These are phyloP conservation scores for Oryza punctata DNA, from an alignment of 176 grass and related monocot genomes.

Conservation along the genomic window DNA sequence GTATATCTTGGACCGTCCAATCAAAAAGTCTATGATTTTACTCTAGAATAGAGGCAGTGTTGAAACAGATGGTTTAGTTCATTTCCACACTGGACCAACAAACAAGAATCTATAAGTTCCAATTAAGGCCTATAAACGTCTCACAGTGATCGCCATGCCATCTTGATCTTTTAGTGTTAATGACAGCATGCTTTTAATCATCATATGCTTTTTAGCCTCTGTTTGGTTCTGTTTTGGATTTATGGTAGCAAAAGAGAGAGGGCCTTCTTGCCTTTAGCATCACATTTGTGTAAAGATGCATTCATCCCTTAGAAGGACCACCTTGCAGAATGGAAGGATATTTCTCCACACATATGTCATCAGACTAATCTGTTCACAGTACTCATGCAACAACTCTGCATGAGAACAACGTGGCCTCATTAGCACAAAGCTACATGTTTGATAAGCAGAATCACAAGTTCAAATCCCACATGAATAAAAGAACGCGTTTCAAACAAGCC, in stretches of 20 bases:
- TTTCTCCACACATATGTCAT: conserved; percentile 18
- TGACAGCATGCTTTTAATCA: neutral
- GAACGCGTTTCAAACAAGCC: neutral
- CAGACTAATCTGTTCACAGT: neutral
- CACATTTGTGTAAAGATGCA: neutral
- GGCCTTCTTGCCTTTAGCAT: neutral
- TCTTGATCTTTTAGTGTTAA: neutral
- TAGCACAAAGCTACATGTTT: neutral
- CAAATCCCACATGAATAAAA: neutral
- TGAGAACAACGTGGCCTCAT: neutral
- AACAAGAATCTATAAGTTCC: neutral
- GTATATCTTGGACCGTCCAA: neutral
- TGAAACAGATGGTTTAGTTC: neutral
- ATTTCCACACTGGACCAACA: neutral
- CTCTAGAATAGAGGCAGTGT: neutral
- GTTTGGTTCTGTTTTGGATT: neutral
- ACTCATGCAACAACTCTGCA: conserved; percentile 12
- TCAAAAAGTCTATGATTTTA: neutral
- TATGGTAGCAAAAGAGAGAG: neutral
- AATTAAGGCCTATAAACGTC: neutral
- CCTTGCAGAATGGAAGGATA: neutral
- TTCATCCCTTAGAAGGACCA: neutral
- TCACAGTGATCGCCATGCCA: neutral
- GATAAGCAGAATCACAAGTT: neutral
- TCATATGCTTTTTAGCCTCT: neutral